phyloP scores from a whole-genome alignment of 805 yeast genomes.

The Candida anglica region DNA sequence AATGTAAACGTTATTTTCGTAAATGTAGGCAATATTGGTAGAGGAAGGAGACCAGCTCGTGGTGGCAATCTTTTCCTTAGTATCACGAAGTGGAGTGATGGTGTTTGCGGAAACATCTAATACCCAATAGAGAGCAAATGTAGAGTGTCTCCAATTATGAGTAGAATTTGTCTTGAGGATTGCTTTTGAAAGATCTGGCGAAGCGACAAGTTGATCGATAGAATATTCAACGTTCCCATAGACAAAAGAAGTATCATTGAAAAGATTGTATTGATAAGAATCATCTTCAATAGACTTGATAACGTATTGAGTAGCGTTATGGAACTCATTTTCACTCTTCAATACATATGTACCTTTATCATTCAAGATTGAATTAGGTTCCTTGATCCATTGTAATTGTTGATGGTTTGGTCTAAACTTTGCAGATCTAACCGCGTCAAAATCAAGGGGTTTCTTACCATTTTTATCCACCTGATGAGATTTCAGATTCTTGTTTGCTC shows the following conservation, averaged over 20 bases:
- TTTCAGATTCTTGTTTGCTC: background rate
- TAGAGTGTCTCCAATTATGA: constrained; percentile 72
- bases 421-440: constrained; percentile 29
- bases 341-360: constrained; percentile 68
- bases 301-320: constrained; percentile 44
- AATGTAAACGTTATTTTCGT: constrained; percentile 51
- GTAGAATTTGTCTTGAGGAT: constrained; percentile 57
- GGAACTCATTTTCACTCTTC: constrained; percentile 27
- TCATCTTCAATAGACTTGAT: constrained; percentile 51
- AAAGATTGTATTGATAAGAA: constrained; percentile 41
- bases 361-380: constrained; percentile 42
- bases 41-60: constrained; percentile 62
- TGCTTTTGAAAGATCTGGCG: constrained; percentile 61
- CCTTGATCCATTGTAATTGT: constrained; percentile 67
- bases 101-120: constrained; percentile 42
- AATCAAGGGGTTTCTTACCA: constrained; percentile 24
- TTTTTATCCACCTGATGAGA: no score
- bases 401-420: constrained; percentile 47
- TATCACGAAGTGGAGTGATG: constrained; percentile 16
- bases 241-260: constrained; percentile 45
- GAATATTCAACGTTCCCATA: constrained; percentile 36
- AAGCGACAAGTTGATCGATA: constrained; percentile 55
- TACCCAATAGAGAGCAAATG: constrained; percentile 58
- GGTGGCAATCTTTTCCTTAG: constrained; percentile 36
- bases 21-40: constrained; percentile 52